phyloP scores from a whole-genome alignment of 176 grass and related monocot genomes.

The Musa beccarii region DNA sequence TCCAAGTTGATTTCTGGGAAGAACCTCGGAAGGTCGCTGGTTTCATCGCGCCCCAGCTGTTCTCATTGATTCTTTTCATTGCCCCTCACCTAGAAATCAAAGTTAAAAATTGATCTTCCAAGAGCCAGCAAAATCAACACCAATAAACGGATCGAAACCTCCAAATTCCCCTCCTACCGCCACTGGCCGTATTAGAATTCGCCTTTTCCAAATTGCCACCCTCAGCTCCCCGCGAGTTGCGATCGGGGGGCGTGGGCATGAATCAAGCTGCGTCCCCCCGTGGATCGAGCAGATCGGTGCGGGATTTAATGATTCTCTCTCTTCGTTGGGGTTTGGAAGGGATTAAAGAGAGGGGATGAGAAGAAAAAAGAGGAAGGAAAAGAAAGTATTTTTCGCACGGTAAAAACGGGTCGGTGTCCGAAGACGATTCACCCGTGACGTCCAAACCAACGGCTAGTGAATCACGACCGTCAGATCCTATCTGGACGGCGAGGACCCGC shows the following conservation, averaged over 20 bases:
- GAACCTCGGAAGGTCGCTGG: conserved; percentile 29
- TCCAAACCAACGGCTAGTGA: conserved; percentile 23
- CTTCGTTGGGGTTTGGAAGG: background rate
- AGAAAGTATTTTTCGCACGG: background rate
- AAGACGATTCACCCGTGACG: background rate
- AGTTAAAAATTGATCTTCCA: background rate
- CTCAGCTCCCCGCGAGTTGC: background rate
- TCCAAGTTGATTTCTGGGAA: background rate
- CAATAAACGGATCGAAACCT: background rate
- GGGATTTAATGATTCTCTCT: conserved; percentile 9
- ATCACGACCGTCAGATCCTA: background rate
- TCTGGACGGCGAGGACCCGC: background rate
- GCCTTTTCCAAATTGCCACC: background rate
- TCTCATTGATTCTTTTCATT: conserved; percentile 55
- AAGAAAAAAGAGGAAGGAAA: background rate
- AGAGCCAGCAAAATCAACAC: background rate
- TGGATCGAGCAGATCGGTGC: background rate
- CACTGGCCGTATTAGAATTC: background rate
- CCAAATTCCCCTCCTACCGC: conserved; percentile 1
- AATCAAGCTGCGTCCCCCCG: conserved; percentile 25
- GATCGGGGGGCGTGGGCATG: background rate
- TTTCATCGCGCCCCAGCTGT: conserved; percentile 23
- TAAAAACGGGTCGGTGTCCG: conserved; percentile 31
- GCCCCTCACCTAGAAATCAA: conserved; percentile 26
- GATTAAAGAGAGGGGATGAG: background rate